Conservation (phyloP, 495 filamentous ascomycete species). For the Entonaema liquescens region DNA sequence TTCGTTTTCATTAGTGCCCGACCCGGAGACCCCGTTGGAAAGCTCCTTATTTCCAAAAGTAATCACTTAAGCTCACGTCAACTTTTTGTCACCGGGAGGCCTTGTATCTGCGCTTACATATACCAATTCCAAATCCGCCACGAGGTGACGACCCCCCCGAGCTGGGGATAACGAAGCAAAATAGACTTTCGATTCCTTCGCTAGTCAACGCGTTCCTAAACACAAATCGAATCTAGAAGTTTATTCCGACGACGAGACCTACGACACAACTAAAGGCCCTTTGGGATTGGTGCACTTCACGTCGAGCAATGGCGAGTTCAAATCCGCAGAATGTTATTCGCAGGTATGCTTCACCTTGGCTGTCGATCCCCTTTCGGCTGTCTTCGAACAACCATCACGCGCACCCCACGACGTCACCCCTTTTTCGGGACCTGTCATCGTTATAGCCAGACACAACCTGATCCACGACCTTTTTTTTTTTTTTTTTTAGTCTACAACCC, state of each 20-base stretch:
- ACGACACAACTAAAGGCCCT: slow-evolving; percentile 4
- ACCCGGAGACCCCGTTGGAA: slow-evolving; percentile 17
- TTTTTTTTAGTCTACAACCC: background rate
- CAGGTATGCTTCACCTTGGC: slow-evolving; percentile 44
- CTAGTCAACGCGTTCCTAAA: slow-evolving; percentile 26
- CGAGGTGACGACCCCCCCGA: slow-evolving; percentile 30
- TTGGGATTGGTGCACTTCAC: slow-evolving; percentile 33
- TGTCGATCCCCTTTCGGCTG: slow-evolving; percentile 28
- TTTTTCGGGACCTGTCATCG: slow-evolving; percentile 12
- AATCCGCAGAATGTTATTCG: slow-evolving; percentile 51
- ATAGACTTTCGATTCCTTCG: slow-evolving; percentile 16
- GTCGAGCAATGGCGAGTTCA: slow-evolving; percentile 46
- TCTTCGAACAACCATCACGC: slow-evolving; percentile 12
- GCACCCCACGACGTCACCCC: slow-evolving; percentile 30
- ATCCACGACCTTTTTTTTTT: background rate
- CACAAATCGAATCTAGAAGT: slow-evolving; percentile 17
- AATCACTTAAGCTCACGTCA: slow-evolving; percentile 30
- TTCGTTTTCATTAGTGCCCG: background rate
- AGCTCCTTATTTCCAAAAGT: background rate
- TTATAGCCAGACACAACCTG: background rate
- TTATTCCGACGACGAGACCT: slow-evolving; percentile 19
- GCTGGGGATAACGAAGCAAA: slow-evolving; percentile 18
- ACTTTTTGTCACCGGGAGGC: slow-evolving; percentile 29
- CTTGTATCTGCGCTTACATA: slow-evolving; percentile 22
- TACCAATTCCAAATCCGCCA: slow-evolving; percentile 6